These are phyloP conservation scores for Fragaria vesca DNA, from an alignment of 306 rosid species.

Conservation along the genomic window DNA sequence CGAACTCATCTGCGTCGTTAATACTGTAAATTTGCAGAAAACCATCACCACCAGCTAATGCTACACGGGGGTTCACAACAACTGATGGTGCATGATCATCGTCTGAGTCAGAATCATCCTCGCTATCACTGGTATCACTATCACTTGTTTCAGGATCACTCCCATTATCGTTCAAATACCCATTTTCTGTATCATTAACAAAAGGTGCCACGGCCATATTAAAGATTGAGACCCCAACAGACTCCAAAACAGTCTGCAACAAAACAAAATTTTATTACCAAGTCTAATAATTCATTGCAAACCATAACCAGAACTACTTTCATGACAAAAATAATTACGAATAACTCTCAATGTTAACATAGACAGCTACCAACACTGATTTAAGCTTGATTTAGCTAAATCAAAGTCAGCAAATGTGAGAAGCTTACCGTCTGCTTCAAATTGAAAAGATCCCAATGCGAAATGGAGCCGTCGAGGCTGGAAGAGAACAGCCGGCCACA, in stretches of 20 bases:
- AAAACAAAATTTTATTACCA: not conserved
- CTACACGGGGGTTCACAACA: conserved; percentile 46
- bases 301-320: not conserved
- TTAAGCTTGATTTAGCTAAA: not conserved
- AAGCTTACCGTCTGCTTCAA: conserved; percentile 69
- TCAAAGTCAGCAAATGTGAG: not conserved
- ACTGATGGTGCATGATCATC: conserved; percentile 33
- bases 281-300: not conserved
- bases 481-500: conserved; percentile 79
- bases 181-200: conserved; percentile 42
- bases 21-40: conserved; percentile 61
- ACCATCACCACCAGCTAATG: conserved; percentile 80
- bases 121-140: conserved; percentile 54
- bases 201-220: conserved; percentile 70
- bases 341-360: not conserved
- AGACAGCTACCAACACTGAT: not conserved
- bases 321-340: not conserved
- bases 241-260: conserved; percentile 61
- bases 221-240: conserved; percentile 79
- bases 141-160: conserved; percentile 25
- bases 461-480: conserved; percentile 73
- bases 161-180: conserved; percentile 24
- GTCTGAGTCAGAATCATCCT: conserved; percentile 46
- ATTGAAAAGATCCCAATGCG: conserved; percentile 76
- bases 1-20: conserved; percentile 55